Base-by-base conservation (phyloP, 23 red algal species). In the Chondrus crispus region DNA sequence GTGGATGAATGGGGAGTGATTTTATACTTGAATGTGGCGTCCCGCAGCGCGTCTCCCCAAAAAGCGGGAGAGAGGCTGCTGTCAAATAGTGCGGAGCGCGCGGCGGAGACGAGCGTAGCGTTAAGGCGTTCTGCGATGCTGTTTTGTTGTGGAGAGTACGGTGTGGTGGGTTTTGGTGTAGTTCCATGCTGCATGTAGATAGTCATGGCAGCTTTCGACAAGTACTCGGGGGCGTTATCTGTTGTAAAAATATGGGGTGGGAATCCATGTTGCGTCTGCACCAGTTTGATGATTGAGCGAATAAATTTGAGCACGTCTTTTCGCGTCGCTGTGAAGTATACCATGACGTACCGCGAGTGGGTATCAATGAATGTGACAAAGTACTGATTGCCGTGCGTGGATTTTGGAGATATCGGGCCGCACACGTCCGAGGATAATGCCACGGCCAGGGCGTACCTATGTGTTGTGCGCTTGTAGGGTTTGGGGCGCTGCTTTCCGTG, bases 11-110 rank as follows among this genome's bases (percentile, higher is more conserved):
- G 84, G 3, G 8, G 5, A 3, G 22, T 75, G 64, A 0, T 26
- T 26, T 88, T 88, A 39, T 88, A 74, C 28, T 88, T 88, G 42
- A 74, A 54, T 11, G n/a, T 46, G 0, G 66, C 84, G 36, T 88
- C 84, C 4, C 2, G 5, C 2, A 75, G n/a, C 44, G 84, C 84
- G 26, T 58, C 43, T 37, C 42, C 11, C 84, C 62, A 88, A 30
- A 9, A 75, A 3, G 19, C 19, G 32, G 3, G 12, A 4, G 63
- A 30, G 13, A 75, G 13, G 11, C 52, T 4, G 8, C 12, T 0
- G 22, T 53, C 46, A 9, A 19, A 8, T 4, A 88, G 66, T 6
- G 4, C 0, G 19, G 84, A 4, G 4, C 64, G 84, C 29, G 28
- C 48, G 22, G 42, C 24, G 24, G 9, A 6, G 5, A 52, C 2